Base-by-base conservation (phyloP, 108 stramenopile genomes). In the Mediolabrus comicus region DNA sequence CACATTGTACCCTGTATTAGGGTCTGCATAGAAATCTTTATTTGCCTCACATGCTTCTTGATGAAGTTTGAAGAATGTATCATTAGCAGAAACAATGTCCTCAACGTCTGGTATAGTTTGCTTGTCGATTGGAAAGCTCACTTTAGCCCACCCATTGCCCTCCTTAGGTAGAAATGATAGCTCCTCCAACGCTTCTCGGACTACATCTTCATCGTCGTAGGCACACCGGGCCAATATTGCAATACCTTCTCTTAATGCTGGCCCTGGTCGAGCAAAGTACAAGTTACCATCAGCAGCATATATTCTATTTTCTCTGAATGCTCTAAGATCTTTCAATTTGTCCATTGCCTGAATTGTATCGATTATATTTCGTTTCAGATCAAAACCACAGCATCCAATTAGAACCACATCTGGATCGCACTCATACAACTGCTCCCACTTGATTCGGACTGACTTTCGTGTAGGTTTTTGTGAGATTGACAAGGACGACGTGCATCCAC, bases 341-440 rank as follows among this genome's bases (percentile, higher is more conserved):
- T 72, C 60, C 14, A 59, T 43, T 33, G 74, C 52, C 2, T 72
- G 30, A n/a, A 41, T 14, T 9, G 81, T 78, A 75, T 96, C 93
- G 7, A 74, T 32, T 29, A 67, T 54, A 56, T 92, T 94, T n/a
- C 94, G 84, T 53, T 83, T 74, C 35, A 94, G 62, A 82, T 94
- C 88, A 71, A 97, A 95, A 9, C 96, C 96, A 66, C 96, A 97
- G 51, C 93, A 92, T 6, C 83, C 94, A 8, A 96, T 83, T 4
- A 97, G 38, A 30, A 97, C 78, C 19, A 88, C 74, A 69, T 97
- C 95, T 1, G 97, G 91, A 72, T 94, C 86, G 7, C 76, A 71
- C 8, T 67, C 72, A 14, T 66, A 56, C 3, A 97, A 61, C 25
- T 85, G 71, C 5, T 88, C 60, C 91, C 86, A 83, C 2, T 75